phyloP scores from a whole-genome alignment of 345 rosid genomes.

The Bruguiera gymnorhiza region DNA sequence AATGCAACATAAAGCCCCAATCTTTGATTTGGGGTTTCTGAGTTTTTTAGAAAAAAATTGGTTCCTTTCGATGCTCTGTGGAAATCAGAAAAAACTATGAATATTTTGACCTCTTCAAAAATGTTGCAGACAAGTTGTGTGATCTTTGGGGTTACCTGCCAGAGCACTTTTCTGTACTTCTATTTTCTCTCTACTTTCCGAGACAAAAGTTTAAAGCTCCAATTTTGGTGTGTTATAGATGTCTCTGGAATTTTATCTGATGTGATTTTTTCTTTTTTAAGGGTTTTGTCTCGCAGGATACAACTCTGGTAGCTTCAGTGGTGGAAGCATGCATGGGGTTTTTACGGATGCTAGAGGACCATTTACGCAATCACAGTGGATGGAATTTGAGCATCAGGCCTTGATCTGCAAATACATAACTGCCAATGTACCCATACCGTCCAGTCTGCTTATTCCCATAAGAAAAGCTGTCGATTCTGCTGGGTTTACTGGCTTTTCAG shows the following conservation, averaged over 20 bases:
- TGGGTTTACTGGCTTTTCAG: constrained; percentile 22
- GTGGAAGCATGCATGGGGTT: constrained; percentile 10
- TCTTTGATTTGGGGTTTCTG: neutral
- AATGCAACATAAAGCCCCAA: neutral
- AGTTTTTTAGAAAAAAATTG: neutral
- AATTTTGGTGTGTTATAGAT: neutral
- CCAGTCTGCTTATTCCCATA: constrained; percentile 50
- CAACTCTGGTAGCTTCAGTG: constrained; percentile 32
- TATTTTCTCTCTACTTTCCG: too few relatives aligned
- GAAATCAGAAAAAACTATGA: neutral
- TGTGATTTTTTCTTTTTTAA: neutral
- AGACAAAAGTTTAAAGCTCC: too few relatives aligned
- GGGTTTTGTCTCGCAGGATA: constrained; percentile 1
- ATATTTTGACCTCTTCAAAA: too few relatives aligned
- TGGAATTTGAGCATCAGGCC: constrained; percentile 81
- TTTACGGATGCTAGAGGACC: constrained; percentile 22
- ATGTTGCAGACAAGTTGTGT: too few relatives aligned
- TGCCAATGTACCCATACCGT: constrained; percentile 69
- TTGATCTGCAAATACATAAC: constrained; percentile 78
- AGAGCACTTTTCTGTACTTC: too few relatives aligned
- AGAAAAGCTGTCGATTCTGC: constrained; percentile 18
- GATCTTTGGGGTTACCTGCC: too few relatives aligned
- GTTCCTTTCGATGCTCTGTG: neutral
- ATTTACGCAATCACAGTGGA: constrained; percentile 70
- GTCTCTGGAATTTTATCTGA: neutral